Conservation (phyloP, 129 eudicot species). For the Kitagawia praeruptora region DNA sequence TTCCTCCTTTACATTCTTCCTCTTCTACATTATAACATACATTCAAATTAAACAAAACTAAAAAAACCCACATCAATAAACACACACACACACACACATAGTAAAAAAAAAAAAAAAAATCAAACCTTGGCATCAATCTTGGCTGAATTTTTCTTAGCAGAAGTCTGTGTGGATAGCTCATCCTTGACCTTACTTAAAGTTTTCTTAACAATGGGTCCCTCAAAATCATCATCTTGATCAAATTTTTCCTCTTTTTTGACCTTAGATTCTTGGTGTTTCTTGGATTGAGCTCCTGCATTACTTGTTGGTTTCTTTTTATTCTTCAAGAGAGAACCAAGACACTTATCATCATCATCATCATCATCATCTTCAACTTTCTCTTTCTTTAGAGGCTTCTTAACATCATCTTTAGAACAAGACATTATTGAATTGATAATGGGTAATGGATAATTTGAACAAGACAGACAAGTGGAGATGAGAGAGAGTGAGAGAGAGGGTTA, state of each 20-base stretch:
- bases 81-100: neutral
- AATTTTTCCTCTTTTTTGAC: slow-evolving; percentile 36
- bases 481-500: neutral
- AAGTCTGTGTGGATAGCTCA: slow-evolving; percentile 1
- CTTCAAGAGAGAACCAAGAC: neutral
- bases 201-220: slow-evolving; percentile 1
- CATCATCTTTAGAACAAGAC: neutral
- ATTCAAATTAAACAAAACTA: neutral
- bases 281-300: slow-evolving; percentile 16
- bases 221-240: neutral
- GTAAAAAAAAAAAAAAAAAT: neutral
- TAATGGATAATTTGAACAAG: neutral
- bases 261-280: slow-evolving; percentile 32
- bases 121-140: slow-evolving; percentile 39
- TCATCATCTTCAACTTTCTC: neutral
- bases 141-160: slow-evolving; percentile 14
- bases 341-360: neutral
- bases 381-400: neutral
- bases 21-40: slow-evolving; percentile 24
- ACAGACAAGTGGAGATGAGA: neutral
- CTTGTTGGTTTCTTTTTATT: neutral
- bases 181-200: slow-evolving; percentile 20
- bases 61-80: neutral
- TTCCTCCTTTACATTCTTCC: slow-evolving; percentile 39
- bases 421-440: neutral